Percentiles rank a stretch among this genome's conserved stretches.
phyloP scores from a whole-genome alignment of 2,329 filamentous ascomycete genomes.

The Dothiorella sarmentorum region DNA sequence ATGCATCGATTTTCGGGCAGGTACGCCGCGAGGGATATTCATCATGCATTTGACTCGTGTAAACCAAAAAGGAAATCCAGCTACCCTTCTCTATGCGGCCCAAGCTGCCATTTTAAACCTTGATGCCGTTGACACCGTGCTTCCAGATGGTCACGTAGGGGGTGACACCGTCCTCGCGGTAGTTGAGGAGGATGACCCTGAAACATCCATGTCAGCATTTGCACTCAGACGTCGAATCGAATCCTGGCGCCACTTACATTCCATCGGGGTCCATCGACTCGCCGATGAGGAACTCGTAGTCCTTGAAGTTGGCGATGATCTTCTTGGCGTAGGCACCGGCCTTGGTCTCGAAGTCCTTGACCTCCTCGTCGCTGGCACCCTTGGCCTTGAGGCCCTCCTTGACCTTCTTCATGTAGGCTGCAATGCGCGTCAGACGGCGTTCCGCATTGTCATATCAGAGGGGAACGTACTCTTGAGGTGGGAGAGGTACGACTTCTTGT shows the following conservation, averaged over 20 bases:
- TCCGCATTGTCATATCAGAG: background rate
- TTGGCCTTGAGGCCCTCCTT: slow-evolving; percentile 66
- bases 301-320: slow-evolving; percentile 82
- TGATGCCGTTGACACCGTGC: slow-evolving; percentile 82
- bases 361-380: slow-evolving; percentile 59
- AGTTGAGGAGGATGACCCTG: slow-evolving; percentile 90
- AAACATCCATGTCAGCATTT: background rate
- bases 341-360: slow-evolving; percentile 76
- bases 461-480: slow-evolving; percentile 74
- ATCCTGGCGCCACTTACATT: slow-evolving; percentile 72
- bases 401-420: slow-evolving; percentile 89
- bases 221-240: background rate
- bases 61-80: slow-evolving; percentile 30
- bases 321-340: slow-evolving; percentile 76
- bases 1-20: slow-evolving; percentile 30
- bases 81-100: slow-evolving; percentile 16
- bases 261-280: slow-evolving; percentile 89
- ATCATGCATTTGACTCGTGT: slow-evolving; percentile 38
- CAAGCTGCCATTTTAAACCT: slow-evolving; percentile 64
- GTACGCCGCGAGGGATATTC: slow-evolving; percentile 30
- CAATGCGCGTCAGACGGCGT: slow-evolving; percentile 15
- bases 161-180: slow-evolving; percentile 92
- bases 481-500: slow-evolving; percentile 80
- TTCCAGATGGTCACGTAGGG: slow-evolving; percentile 93
- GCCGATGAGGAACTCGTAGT: slow-evolving; percentile 92